Percentiles rank a stretch among this genome's conserved stretches.
These are phyloP conservation scores for Ascochyta fabae DNA, from an alignment of 2,329 filamentous ascomycete species.

Conservation along the genomic window DNA sequence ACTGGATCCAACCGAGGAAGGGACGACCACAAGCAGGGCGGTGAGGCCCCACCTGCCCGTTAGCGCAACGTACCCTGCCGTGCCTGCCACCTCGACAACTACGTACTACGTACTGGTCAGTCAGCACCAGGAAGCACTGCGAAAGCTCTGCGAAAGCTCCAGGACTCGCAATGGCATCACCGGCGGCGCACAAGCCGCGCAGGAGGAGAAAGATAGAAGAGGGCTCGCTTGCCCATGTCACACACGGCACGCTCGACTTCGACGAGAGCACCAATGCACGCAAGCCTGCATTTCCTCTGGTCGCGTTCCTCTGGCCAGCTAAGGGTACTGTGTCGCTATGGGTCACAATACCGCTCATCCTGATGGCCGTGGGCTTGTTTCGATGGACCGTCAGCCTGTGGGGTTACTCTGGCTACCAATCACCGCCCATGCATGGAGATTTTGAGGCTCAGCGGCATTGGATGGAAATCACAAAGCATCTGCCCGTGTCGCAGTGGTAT, in stretches of 20 bases:
- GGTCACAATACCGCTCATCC: slow-evolving; percentile 83
- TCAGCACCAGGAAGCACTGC: no score
- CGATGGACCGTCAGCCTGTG: slow-evolving; percentile 91
- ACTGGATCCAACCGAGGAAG: slow-evolving; percentile 7
- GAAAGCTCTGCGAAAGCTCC: not conserved
- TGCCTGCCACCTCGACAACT: slow-evolving; percentile 3
- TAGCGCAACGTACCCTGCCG: slow-evolving; percentile 1
- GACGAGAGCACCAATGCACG: slow-evolving; percentile 55
- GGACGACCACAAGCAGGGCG: not conserved
- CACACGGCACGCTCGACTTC: slow-evolving; percentile 53
- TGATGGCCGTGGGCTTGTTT: slow-evolving; percentile 91
- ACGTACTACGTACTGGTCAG: not conserved
- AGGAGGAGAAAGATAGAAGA: slow-evolving; percentile 53
- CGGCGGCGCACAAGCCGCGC: slow-evolving; percentile 50
- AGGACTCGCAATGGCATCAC: slow-evolving; percentile 39
- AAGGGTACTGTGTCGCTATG: slow-evolving; percentile 86
- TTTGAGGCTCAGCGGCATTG: slow-evolving; percentile 98
- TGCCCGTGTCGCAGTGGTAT: slow-evolving; percentile 95
- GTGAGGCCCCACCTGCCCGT: slow-evolving; percentile 7
- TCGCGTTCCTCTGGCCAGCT: slow-evolving; percentile 92
- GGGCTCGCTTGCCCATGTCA: slow-evolving; percentile 47
- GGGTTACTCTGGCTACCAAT: slow-evolving; percentile 88
- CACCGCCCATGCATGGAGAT: slow-evolving; percentile 91
- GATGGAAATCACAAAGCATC: slow-evolving; percentile 94
- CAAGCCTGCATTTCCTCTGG: slow-evolving; percentile 82